Percentiles rank a stretch among this genome's conserved stretches.
Conservation (phyloP, 352 stramenopile species). For the Globisporangium irregulare region DNA sequence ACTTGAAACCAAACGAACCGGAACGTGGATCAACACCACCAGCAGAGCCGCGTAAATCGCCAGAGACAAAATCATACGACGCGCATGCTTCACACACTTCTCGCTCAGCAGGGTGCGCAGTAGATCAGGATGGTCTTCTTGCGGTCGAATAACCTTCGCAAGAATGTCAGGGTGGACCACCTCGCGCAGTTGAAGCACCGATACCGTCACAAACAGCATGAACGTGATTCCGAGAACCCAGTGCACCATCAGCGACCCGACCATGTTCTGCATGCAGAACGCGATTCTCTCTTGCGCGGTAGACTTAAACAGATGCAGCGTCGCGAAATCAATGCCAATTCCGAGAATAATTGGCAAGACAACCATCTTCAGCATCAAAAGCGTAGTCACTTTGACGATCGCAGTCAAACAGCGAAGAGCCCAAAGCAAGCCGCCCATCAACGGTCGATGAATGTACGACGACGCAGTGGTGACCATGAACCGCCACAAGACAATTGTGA, state of each 20-base stretch:
- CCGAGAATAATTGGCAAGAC: slow-evolving; percentile 94
- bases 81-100: slow-evolving; percentile 89
- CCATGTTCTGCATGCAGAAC: slow-evolving; percentile 85
- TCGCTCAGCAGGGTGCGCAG: slow-evolving; percentile 95
- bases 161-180: slow-evolving; percentile 93
- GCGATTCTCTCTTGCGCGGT: slow-evolving; percentile 68
- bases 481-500: slow-evolving; percentile 81
- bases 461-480: slow-evolving; percentile 84
- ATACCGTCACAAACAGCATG: slow-evolving; percentile 97
- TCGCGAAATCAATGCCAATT: slow-evolving; percentile 92
- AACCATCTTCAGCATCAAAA: slow-evolving; percentile 98
- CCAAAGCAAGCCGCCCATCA: slow-evolving; percentile 81
- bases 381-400: slow-evolving; percentile 93
- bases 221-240: slow-evolving; percentile 98
- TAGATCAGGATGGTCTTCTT: slow-evolving; percentile 97
- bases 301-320: slow-evolving; percentile 87
- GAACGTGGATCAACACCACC: slow-evolving; percentile 84
- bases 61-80: slow-evolving; percentile 92
- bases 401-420: slow-evolving; percentile 75
- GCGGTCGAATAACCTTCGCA: slow-evolving; percentile 84
- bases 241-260: slow-evolving; percentile 93
- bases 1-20: slow-evolving; percentile 58
- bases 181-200: slow-evolving; percentile 93
- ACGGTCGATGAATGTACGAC: slow-evolving; percentile 76
- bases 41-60: slow-evolving; percentile 91